phyloP scores from a whole-genome alignment of 2,329 filamentous ascomycete species.

The Monilinia fructigena region DNA sequence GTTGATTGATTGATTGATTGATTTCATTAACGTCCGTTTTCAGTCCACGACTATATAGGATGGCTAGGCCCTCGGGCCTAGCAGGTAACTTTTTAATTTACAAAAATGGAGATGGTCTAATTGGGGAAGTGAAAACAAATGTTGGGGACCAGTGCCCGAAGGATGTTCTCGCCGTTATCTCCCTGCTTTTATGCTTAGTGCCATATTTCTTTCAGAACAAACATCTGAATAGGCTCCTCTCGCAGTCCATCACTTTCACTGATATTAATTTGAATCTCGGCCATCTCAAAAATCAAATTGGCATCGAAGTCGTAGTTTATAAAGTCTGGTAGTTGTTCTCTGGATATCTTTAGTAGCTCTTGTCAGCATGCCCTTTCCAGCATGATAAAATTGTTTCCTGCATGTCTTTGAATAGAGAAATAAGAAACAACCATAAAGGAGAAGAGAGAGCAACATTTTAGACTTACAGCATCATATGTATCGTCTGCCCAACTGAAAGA shows the following conservation, averaged over 20 bases:
- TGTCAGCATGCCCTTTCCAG: neutral
- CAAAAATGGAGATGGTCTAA: too few species aligned
- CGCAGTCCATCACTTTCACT: too few species aligned
- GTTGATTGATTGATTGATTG: too few species aligned
- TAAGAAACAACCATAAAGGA: neutral
- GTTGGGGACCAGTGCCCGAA: too few species aligned
- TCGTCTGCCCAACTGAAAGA: neutral
- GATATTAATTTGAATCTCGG: neutral
- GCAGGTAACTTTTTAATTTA: too few species aligned
- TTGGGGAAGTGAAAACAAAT: too few species aligned
- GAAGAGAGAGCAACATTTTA: neutral
- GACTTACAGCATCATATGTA: constrained; percentile 1
- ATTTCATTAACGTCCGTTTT: too few species aligned
- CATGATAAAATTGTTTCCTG: neutral
- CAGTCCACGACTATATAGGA: too few species aligned
- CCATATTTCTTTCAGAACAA: neutral
- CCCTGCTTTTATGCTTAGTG: neutral
- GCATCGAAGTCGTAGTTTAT: rapidly evolving
- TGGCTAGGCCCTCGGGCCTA: too few species aligned
- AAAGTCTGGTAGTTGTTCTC: neutral
- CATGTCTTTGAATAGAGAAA: too few species aligned
- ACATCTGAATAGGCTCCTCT: neutral
- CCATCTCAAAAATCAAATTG: neutral
- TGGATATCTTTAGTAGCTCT: neutral
- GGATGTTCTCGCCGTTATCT: too few species aligned